phyloP scores from a whole-genome alignment of 768 basidiomycete genomes.

The Suillus lakei region DNA sequence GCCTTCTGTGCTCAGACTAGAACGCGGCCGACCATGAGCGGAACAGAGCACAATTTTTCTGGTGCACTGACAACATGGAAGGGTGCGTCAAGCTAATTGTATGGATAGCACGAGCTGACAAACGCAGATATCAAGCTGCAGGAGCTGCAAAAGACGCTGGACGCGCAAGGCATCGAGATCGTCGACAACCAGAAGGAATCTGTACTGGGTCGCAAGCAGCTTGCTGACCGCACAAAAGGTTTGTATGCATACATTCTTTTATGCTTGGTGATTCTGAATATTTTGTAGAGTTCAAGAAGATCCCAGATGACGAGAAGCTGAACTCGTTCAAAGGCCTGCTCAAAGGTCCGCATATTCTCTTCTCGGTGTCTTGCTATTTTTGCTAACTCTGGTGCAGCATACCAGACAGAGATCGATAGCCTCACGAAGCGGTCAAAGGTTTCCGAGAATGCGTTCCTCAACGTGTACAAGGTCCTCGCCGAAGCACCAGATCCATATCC shows the following conservation, averaged over 20 bases:
- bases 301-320: constrained; percentile 88
- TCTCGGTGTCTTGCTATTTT: not conserved
- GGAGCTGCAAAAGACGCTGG: constrained; percentile 92
- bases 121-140: constrained; percentile 79
- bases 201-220: constrained; percentile 87
- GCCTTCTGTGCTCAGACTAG: not conserved
- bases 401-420: constrained; percentile 95
- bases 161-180: constrained; percentile 90
- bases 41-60: constrained; percentile 84
- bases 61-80: constrained; percentile 92
- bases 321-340: constrained; percentile 88
- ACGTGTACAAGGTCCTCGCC: constrained; percentile 93
- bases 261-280: not conserved
- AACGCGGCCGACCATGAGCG: constrained; percentile 22
- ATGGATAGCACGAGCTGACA: not conserved
- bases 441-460: constrained; percentile 96
- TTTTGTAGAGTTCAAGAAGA: constrained; percentile 89
- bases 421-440: constrained; percentile 91
- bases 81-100: constrained; percentile 50
- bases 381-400: constrained; percentile 54
- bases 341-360: constrained; percentile 59
- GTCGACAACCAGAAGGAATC: constrained; percentile 99
- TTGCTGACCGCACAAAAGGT: constrained; percentile 98
- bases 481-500: constrained; percentile 99
- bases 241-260: constrained; percentile 11